Evolutionary conservation across 306 rosid species (phyloP).

Genomic region (Canavalia ensiformis): DNA sequence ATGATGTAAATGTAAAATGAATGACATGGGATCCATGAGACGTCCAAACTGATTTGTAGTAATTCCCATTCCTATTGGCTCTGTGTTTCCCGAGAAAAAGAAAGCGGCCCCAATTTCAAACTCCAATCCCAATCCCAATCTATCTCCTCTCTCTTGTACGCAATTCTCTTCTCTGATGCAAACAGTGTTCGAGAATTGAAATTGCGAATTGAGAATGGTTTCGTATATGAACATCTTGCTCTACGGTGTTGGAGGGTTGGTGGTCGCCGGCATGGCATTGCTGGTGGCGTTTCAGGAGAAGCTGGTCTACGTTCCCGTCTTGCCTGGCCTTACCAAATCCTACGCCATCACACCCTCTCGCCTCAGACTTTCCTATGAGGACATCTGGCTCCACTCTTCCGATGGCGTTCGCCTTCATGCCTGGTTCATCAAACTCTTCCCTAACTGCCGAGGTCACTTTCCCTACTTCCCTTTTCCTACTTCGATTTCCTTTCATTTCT

Average conservation of each 20-base stretch:
- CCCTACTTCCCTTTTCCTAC: not conserved
- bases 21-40: not conserved
- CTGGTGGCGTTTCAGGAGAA: constrained; percentile 93
- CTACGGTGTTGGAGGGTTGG: constrained; percentile 93
- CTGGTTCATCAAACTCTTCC: constrained; percentile 98
- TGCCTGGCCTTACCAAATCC: constrained; percentile 91
- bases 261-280: constrained; percentile 89
- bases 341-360: constrained; percentile 86
- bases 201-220: constrained; percentile 59
- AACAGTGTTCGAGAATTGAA: not conserved
- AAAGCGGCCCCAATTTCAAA: constrained; percentile 30
- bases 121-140: constrained; percentile 8
- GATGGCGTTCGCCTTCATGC: constrained; percentile 97
- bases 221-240: constrained; percentile 69
- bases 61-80: not conserved
- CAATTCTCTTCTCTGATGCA: not conserved
- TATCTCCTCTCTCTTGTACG: not conserved
- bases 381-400: constrained; percentile 86
- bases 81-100: constrained; percentile 38
- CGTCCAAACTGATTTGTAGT: not conserved
- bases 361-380: constrained; percentile 83
- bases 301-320: constrained; percentile 90
- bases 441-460: constrained; percentile 80
- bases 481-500: not conserved
- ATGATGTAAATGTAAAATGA: not conserved